phyloP scores from a whole-genome alignment of 164 flowering plant genomes.

The Stephania cephalantha region DNA sequence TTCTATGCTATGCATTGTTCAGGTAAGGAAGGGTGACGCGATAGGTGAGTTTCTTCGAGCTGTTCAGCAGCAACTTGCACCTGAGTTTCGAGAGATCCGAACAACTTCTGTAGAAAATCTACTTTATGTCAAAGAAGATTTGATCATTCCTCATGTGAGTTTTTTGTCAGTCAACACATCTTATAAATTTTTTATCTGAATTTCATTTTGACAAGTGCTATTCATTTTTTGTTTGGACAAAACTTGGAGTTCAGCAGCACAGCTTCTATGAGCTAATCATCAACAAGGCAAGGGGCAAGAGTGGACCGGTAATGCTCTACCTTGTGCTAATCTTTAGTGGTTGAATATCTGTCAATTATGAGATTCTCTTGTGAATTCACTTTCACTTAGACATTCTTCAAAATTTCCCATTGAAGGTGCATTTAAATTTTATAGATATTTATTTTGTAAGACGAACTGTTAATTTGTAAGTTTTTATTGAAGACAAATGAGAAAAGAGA shows the following conservation, averaged over 20 bases:
- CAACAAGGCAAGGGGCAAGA: conserved; percentile 98
- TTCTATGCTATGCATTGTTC: conserved; percentile 2
- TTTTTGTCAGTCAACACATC: not conserved
- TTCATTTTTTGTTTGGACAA: conserved; percentile 5
- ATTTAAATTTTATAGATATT: not conserved
- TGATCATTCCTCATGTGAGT: conserved; percentile 92
- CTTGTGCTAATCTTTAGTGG: not conserved
- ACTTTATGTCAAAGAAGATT: conserved; percentile 97
- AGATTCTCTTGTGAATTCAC: not conserved
- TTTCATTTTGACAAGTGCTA: not conserved
- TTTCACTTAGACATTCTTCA: not conserved
- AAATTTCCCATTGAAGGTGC: not conserved
- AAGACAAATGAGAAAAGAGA: not conserved
- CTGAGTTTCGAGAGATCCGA: conserved; percentile 93
- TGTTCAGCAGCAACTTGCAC: conserved; percentile 98
- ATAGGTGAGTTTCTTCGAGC: conserved; percentile 93
- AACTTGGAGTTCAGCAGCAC: conserved; percentile 66
- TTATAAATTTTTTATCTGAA: not conserved
- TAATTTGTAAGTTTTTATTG: not conserved
- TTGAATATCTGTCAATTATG: not conserved
- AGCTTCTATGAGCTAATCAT: conserved; percentile 90
- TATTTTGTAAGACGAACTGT: not conserved
- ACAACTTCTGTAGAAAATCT: conserved; percentile 96
- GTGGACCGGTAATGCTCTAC: conserved; percentile 90
- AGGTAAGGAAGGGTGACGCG: conserved; percentile 90